Base-by-base conservation (phyloP, 208 protist species). In the Leishmania turanica region DNA sequence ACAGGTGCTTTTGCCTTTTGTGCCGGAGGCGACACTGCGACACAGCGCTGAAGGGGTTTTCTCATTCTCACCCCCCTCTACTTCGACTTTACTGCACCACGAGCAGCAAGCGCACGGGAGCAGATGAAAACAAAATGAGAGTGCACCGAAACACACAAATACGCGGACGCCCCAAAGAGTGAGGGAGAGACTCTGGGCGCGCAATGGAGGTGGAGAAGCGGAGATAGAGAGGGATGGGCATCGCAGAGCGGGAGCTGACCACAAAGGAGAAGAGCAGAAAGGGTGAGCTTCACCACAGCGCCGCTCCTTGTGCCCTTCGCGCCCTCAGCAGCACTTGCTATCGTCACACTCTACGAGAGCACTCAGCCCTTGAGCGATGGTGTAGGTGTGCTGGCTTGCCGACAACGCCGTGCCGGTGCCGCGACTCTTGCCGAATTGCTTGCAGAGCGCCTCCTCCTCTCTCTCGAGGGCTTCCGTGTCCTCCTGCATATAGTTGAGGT, bases 281-380 rank as follows among this genome's bases (percentile, higher is more conserved):
- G 7, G 9, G 27, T 51, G 2, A 53, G 11, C 45, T 7, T 53
- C 45, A 31, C n/a, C 24, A 40, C 69, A 34, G 37, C 3, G 47
- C 6, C 21, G 9, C 69, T 19, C 45, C 45, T 73, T 53, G 45
- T 73, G n/a, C 31, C 42, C 27, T 34, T 54, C 45, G 37, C 24
- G 62, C 51, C 34, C 34, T 76, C 60, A 80, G 58, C 78, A 45
- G 49, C 75, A 87, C 62, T 79, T 81, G 51, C 71, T 75, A 47
- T 89, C 82, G 76, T 91, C 91, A 40, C 85, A 80, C 37, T 94
- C 88, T 17, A 94, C 62, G 6, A 91, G 72, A 6, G 84, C 85
- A 4, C 79, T 54, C 1, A 88, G 15, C 8, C 80, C 82, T 70
- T 90, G 86, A 27, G 62, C 64, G 15, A 87, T 21, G n/a, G 89